These are phyloP conservation scores for Achaetomiella virescens DNA, from an alignment of 495 filamentous ascomycete species.

Conservation along the genomic window DNA sequence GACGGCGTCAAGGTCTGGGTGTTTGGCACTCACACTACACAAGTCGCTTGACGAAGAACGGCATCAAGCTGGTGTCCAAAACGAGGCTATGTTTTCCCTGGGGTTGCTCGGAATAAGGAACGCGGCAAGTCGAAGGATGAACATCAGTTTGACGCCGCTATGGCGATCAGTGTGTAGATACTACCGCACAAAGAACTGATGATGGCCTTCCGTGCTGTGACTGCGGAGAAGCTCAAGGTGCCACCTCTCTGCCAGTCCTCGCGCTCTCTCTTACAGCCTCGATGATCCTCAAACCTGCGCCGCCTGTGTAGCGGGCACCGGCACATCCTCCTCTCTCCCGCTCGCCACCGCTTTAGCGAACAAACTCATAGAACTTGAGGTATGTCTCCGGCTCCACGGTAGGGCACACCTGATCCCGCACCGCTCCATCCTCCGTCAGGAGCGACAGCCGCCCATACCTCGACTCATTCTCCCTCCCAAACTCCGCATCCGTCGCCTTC, in stretches of 20 bases:
- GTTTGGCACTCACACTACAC: constrained; percentile 4
- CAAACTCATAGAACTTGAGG: constrained; percentile 61
- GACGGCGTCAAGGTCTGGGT: neutral
- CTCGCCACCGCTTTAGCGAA: constrained; percentile 60
- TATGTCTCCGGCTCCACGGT: constrained; percentile 69
- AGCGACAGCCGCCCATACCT: constrained; percentile 38
- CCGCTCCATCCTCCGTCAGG: constrained; percentile 32
- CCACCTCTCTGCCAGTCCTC: constrained; percentile 55
- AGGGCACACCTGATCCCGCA: constrained; percentile 40
- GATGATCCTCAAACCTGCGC: constrained; percentile 68
- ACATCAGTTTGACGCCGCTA: neutral
- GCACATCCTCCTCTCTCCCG: constrained; percentile 52
- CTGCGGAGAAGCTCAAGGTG: too few relatives aligned
- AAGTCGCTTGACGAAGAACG: neutral
- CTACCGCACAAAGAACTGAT: too few relatives aligned
- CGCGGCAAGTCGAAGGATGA: neutral
- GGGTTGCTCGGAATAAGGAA: neutral
- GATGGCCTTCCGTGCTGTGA: too few relatives aligned
- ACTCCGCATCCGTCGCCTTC: constrained; percentile 56
- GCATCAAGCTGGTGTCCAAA: neutral
- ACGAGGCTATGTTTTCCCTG: neutral
- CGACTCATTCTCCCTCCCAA: constrained; percentile 55
- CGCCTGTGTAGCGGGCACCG: constrained; percentile 66
- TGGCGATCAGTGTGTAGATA: neutral
- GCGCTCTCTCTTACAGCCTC: constrained; percentile 68